Evolutionary conservation across 768 basidiomycete species (phyloP).

Genomic region (Mycena latifolia): DNA sequence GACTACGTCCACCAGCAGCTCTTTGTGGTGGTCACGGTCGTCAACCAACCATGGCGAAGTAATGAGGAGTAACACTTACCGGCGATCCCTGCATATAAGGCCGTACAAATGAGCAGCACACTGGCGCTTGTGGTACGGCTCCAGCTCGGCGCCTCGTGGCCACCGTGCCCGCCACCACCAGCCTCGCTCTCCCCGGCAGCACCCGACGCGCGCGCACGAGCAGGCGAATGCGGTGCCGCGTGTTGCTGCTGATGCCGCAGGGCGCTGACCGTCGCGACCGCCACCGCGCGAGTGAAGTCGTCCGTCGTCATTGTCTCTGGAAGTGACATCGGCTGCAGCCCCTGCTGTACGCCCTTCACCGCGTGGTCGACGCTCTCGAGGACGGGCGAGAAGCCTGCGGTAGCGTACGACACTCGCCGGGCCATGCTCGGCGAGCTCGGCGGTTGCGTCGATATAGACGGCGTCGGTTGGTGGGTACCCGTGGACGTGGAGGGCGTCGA

Average conservation of each 20-base stretch:
- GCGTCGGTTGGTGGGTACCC: neutral
- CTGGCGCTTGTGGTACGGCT: conserved; percentile 90
- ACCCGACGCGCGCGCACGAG: conserved; percentile 55
- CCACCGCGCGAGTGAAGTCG: conserved; percentile 94
- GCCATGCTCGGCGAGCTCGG: conserved; percentile 58
- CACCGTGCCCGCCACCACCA: conserved; percentile 70
- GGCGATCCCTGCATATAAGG: conserved; percentile 94
- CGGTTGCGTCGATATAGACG: conserved; percentile 25
- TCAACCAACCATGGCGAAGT: neutral
- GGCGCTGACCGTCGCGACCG: conserved; percentile 93
- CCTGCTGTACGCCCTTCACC: conserved; percentile 66
- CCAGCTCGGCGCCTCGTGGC: conserved; percentile 98
- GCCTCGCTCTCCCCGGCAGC: conserved; percentile 52
- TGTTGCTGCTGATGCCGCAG: conserved; percentile 83
- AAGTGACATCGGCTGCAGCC: conserved; percentile 62
- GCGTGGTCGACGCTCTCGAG: conserved; percentile 85
- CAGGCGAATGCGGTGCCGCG: conserved; percentile 54
- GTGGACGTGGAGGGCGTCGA: neutral
- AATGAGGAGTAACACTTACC: conserved; percentile 63
- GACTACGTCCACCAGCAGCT: conserved; percentile 94
- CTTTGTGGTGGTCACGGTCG: conserved; percentile 54
- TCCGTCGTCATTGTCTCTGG: conserved; percentile 82
- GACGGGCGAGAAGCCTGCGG: conserved; percentile 66
- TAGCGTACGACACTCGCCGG: conserved; percentile 71
- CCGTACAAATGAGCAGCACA: conserved; percentile 90